Base-by-base conservation (phyloP, 192 early-diverging fungal species). In the Linnemannia elongata region DNA sequence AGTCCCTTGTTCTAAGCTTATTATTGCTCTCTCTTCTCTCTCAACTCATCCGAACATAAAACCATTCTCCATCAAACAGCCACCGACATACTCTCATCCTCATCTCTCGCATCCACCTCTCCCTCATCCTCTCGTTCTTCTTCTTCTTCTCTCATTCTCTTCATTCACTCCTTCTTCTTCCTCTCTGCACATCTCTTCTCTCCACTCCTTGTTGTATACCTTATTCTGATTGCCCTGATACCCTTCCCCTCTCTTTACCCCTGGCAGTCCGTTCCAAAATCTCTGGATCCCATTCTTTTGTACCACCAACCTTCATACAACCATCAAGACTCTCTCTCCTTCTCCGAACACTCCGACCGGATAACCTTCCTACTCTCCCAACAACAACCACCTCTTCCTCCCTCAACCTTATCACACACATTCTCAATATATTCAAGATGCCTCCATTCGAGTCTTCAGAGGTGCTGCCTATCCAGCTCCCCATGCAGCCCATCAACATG, bases 401-500 rank as follows among this genome's bases (percentile, higher is more conserved):
- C 54, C 47, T 33, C 36, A 12, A 76, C 36, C 36, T 57, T 66
- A 30, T 30, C 60, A 17, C 27, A 63, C 30, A 66, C 12, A 35
- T 15, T 35, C 30, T 30, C n/a, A 60, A 27, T 9, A 30, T 22
- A 39, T 15, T 3, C 76, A 69, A 33, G n/a, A 80, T 69, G 75
- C 75, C 79, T 68, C 76, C 85, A 27, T 75, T 76, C 35, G 85
- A 87, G 17, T 35, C 75, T 18, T 72, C 78, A 22, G 85, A 87
- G 24, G 72, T 78, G n/a, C 72, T 87, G 49, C 85, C 85, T 15
- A 81, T 87, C 68, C 79, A 78, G 33, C 39, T 87, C 38, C 85
- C 85, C 6, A 77, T 81, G 63, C 85, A 87, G 68, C 75, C 85
- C 27, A 44, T 81, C 42, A 72, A 69, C 57, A 54, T 78, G 20